A percentile compares a stretch with the other conserved stretches of the same genome.
Evolutionary conservation across 2,329 filamentous ascomycete genomes (phyloP).

Genomic region (Fusarium sp.): DNA sequence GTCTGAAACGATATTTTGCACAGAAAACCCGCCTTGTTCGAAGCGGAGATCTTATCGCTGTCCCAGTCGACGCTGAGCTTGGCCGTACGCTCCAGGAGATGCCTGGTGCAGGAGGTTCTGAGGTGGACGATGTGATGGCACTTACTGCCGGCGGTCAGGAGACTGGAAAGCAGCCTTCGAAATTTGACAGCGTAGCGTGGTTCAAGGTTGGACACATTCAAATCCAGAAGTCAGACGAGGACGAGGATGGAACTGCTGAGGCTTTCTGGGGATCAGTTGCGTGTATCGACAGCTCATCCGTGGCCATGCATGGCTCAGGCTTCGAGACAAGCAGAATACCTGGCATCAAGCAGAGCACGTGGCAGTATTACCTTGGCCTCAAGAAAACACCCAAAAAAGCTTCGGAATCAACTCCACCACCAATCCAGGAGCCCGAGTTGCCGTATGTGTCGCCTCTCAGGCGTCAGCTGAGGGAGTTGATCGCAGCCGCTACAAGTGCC

Average conservation of each 20-base stretch:
- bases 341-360: slow-evolving; percentile 79
- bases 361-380: slow-evolving; percentile 90
- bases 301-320: slow-evolving; percentile 92
- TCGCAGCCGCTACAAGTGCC: slow-evolving; percentile 89
- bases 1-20: slow-evolving; percentile 90
- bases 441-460: slow-evolving; percentile 71
- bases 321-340: slow-evolving; percentile 87
- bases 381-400: slow-evolving; percentile 71
- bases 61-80: slow-evolving; percentile 88
- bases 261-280: slow-evolving; percentile 88
- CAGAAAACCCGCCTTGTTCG: slow-evolving; percentile 85
- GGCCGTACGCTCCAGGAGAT: slow-evolving; percentile 85
- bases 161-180: slow-evolving; percentile 47
- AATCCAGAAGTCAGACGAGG: slow-evolving; percentile 65
- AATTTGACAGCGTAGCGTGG: slow-evolving; percentile 81
- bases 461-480: slow-evolving; percentile 83
- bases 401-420: slow-evolving; percentile 55
- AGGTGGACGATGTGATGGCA: slow-evolving; percentile 78
- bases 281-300: slow-evolving; percentile 86
- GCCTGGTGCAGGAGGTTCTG: slow-evolving; percentile 68
- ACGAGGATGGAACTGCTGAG: slow-evolving; percentile 72
- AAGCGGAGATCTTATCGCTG: slow-evolving; percentile 87
- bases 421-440: slow-evolving; percentile 61
- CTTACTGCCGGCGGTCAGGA: slow-evolving; percentile 60
- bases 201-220: slow-evolving; percentile 87